Conservation (phyloP, 148 eudicot genomes). For the Rhododendron vialii region DNA sequence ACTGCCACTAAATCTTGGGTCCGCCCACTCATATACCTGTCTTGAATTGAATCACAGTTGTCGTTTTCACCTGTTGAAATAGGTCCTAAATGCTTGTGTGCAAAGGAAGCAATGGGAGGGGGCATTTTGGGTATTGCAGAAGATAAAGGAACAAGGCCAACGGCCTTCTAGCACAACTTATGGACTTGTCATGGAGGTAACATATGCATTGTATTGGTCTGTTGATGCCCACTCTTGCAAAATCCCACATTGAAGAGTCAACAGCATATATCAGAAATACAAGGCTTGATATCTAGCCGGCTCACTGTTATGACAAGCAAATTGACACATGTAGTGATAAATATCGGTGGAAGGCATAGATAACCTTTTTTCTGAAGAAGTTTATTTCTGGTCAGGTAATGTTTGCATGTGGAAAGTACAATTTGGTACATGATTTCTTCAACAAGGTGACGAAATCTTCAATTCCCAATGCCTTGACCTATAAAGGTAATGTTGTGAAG, state of each 20-base stretch:
- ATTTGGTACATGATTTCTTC: conserved; percentile 79
- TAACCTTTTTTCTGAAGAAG: not conserved
- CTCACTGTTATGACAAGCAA: not conserved
- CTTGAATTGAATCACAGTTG: not conserved
- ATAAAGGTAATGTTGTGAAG: conserved; percentile 54
- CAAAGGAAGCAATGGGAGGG: conserved; percentile 84
- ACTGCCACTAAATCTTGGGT: no score
- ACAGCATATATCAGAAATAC: not conserved
- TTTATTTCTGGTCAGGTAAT: conserved; percentile 54
- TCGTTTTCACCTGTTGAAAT: conserved; percentile 4
- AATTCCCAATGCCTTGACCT: conserved; percentile 79
- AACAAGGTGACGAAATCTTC: conserved; percentile 56
- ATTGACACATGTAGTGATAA: not conserved
- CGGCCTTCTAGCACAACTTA: conserved; percentile 74
- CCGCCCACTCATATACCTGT: not conserved
- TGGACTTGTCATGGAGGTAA: conserved; percentile 97
- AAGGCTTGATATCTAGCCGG: not conserved
- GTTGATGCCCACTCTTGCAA: not conserved
- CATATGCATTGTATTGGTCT: conserved; percentile 2
- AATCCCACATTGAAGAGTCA: not conserved
- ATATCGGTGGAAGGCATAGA: not conserved
- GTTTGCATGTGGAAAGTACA: conserved; percentile 83
- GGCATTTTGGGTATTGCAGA: conserved; percentile 90
- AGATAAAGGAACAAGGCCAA: conserved; percentile 54
- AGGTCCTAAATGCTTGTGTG: conserved; percentile 91